Conservation (phyloP, 345 rosid genomes). For the Citrus reticulata region DNA sequence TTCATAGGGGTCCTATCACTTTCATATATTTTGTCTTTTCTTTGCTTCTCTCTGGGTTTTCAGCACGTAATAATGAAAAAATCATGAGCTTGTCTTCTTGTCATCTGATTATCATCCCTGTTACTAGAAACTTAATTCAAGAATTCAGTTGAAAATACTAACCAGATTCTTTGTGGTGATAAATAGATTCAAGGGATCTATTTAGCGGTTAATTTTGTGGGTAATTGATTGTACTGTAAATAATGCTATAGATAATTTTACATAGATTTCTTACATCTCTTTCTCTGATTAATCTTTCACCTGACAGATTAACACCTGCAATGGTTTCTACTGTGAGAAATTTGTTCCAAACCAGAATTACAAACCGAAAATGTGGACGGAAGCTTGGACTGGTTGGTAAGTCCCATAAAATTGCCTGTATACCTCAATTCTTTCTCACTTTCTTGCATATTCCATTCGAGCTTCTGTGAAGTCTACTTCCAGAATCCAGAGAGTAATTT, state of each 20-base stretch:
- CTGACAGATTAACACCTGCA: conserved; percentile 77
- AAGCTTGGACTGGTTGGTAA: conserved; percentile 96
- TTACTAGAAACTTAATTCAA: neutral
- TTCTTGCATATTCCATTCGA: neutral
- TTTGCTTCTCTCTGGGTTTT: conserved; percentile 1
- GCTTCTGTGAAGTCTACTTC: neutral
- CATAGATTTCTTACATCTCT: neutral
- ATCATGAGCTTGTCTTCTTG: conserved; percentile 1
- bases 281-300: neutral
- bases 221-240: neutral
- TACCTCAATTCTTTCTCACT: neutral
- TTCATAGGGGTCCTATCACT: conserved; percentile 9
- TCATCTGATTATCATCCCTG: neutral
- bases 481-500: neutral
- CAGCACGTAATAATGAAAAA: neutral
- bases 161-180: neutral
- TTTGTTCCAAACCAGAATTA: conserved; percentile 57
- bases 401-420: conserved; percentile 7
- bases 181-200: neutral
- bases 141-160: neutral
- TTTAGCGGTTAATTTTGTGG: neutral
- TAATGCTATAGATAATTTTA: neutral
- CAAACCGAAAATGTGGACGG: conserved; percentile 96
- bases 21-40: conserved; percentile 3
- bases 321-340: conserved; percentile 80